phyloP scores from a whole-genome alignment of 2,329 filamentous ascomycete species.

The Sporothrix inflata region DNA sequence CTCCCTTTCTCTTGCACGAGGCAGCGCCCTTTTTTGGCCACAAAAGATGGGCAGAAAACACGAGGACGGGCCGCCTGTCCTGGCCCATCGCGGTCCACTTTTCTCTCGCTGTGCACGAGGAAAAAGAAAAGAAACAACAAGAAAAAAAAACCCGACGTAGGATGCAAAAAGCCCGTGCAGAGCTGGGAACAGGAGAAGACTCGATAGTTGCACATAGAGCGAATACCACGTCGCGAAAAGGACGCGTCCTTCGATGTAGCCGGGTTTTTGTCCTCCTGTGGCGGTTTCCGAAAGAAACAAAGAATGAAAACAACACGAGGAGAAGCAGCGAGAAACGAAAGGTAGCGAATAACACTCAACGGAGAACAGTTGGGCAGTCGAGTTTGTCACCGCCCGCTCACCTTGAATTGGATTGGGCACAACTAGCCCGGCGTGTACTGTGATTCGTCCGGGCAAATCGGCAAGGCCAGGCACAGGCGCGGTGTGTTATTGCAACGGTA shows the following conservation, averaged over 20 bases:
- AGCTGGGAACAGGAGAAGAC: not conserved
- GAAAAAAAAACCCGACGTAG: not conserved
- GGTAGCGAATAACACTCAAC: not conserved
- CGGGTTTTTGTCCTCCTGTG: slow-evolving; percentile 12
- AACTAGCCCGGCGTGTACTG: not conserved
- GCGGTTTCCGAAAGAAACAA: not conserved
- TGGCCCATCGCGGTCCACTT: not conserved
- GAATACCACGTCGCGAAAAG: slow-evolving; percentile 24
- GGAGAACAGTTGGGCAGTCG: not conserved
- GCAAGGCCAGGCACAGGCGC: slow-evolving; percentile 7
- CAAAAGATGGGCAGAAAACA: not conserved
- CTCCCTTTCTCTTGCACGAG: not conserved
- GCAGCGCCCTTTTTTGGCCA: not conserved
- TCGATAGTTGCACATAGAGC: not conserved
- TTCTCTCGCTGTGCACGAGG: not conserved
- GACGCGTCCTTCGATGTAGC: slow-evolving; percentile 4
- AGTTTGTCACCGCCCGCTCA: not conserved
- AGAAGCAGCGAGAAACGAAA: not conserved
- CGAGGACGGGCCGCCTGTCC: not conserved
- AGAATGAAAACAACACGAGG: not conserved
- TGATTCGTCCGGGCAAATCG: slow-evolving; percentile 2
- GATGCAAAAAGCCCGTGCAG: slow-evolving; percentile 17
- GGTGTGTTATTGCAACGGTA: not conserved
- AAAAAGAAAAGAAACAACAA: too few relatives aligned
- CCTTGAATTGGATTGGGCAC: not conserved